phyloP scores from a whole-genome alignment of 768 basidiomycete species.

The Lactarius akahatsu region DNA sequence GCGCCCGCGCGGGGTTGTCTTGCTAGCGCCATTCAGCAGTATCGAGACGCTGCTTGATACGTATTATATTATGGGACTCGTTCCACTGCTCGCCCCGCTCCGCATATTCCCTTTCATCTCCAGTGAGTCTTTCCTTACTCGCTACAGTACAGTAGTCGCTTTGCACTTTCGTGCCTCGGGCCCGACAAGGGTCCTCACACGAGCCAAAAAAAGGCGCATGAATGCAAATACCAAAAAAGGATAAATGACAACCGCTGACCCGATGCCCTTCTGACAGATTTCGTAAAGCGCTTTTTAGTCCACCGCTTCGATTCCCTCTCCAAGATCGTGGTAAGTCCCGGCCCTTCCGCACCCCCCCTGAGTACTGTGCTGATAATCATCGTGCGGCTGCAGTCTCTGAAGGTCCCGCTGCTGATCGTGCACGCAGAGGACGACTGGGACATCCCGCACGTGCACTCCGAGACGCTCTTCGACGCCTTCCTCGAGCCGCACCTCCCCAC shows the following conservation, averaged over 20 bases:
- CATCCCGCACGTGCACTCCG: slow-evolving; percentile 70
- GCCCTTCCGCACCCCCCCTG: neutral
- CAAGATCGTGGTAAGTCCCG: slow-evolving; percentile 52
- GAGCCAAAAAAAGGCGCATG: neutral
- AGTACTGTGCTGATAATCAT: neutral
- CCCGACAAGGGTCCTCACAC: neutral
- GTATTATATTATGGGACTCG: slow-evolving; percentile 59
- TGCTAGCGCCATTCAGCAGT: slow-evolving; percentile 44
- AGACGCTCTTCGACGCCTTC: slow-evolving; percentile 63
- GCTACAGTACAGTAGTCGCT: neutral
- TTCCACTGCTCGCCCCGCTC: slow-evolving; percentile 74
- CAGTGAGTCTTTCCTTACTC: slow-evolving; percentile 47
- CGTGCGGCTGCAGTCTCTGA: slow-evolving; percentile 49
- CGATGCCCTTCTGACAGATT: slow-evolving; percentile 38
- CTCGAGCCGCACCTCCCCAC: slow-evolving; percentile 56
- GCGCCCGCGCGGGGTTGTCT: slow-evolving; percentile 40
- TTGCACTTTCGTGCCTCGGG: neutral
- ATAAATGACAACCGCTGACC: slow-evolving; percentile 2
- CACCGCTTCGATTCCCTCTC: slow-evolving; percentile 65
- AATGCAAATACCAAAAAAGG: neutral
- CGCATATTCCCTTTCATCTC: slow-evolving; percentile 58
- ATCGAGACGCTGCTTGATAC: slow-evolving; percentile 55
- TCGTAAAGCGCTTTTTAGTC: slow-evolving; percentile 52
- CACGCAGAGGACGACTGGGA: slow-evolving; percentile 76
- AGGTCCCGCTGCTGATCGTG: slow-evolving; percentile 65